A percentile compares a stretch with the other conserved stretches of the same genome.
phyloP scores from a whole-genome alignment of 2,329 filamentous ascomycete species.

The Paraconiothyrium sp. region DNA sequence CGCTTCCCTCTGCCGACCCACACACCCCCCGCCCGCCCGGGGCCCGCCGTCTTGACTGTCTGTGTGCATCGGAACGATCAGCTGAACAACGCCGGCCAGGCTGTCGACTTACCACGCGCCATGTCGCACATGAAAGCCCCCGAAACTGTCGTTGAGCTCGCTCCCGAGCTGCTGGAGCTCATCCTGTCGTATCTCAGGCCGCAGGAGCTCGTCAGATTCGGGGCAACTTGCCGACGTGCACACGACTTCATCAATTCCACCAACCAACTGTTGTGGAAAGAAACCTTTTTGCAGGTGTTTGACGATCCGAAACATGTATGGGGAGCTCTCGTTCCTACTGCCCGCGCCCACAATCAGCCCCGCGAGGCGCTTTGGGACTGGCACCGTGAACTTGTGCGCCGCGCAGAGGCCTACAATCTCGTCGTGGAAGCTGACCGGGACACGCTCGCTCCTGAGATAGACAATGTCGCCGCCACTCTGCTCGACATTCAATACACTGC shows the following conservation, averaged over 20 bases:
- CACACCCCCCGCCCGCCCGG: no score
- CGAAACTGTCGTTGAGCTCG: constrained; percentile 10
- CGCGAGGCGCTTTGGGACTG: constrained; percentile 32
- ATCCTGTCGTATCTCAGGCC: constrained; percentile 29
- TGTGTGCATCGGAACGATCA: background rate
- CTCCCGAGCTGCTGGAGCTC: constrained; percentile 33
- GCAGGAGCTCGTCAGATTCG: constrained; percentile 26
- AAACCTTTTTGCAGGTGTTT: constrained; percentile 30
- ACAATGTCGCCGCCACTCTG: constrained; percentile 23
- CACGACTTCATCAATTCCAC: constrained; percentile 27
- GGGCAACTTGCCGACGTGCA: constrained; percentile 26
- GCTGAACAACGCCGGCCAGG: background rate
- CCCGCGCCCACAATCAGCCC: constrained; percentile 23
- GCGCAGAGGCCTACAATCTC: constrained; percentile 22
- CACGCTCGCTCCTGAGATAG: constrained; percentile 10
- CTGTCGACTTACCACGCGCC: background rate
- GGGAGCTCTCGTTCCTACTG: constrained; percentile 23
- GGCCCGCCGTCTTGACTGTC: no score
- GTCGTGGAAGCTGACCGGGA: constrained; percentile 16
- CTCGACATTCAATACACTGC: constrained; percentile 31
- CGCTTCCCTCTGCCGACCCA: no score
- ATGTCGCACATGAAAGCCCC: background rate
- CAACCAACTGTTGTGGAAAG: constrained; percentile 34
- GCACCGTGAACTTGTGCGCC: constrained; percentile 24
- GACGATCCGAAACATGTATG: constrained; percentile 35